These are phyloP conservation scores for Mortierella antarctica DNA, from an alignment of 192 early-diverging fungal species.

Conservation along the genomic window DNA sequence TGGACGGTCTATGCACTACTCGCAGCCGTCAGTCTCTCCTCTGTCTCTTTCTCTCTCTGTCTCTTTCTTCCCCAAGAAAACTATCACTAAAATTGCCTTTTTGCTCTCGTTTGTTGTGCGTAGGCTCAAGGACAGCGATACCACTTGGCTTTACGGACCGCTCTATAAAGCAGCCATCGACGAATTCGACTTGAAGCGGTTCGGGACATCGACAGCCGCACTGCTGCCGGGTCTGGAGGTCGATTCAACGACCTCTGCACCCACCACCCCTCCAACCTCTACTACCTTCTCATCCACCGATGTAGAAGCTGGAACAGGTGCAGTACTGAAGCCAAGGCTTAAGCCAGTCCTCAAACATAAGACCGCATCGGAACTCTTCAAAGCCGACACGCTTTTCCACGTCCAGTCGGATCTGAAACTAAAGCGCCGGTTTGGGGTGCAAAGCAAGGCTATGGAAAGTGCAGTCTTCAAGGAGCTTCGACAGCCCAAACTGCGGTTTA, in stretches of 20 bases:
- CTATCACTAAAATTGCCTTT: background rate
- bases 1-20: no score
- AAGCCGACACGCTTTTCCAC: constrained; percentile 42
- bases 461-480: constrained; percentile 58
- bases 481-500: constrained; percentile 65
- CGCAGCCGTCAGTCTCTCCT: background rate
- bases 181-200: constrained; percentile 29
- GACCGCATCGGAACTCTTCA: constrained; percentile 60
- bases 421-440: constrained; percentile 18
- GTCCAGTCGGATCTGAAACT: constrained; percentile 49
- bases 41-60: constrained; percentile 1
- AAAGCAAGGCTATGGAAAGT: constrained; percentile 34
- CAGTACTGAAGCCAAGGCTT: background rate
- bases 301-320: background rate
- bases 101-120: background rate
- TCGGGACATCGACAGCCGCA: constrained; percentile 10
- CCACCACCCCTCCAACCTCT: background rate
- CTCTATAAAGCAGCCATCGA: constrained; percentile 65
- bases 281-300: background rate
- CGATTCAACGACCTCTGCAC: background rate
- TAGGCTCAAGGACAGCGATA: constrained; percentile 75
- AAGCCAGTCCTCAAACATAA: constrained; percentile 70
- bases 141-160: constrained; percentile 77
- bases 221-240: background rate
- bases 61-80: background rate